Evolutionary conservation across 345 rosid genomes (phyloP), one percentile per base, ranked within the genome.

Genomic region (Citrus trifoliata): DNA sequence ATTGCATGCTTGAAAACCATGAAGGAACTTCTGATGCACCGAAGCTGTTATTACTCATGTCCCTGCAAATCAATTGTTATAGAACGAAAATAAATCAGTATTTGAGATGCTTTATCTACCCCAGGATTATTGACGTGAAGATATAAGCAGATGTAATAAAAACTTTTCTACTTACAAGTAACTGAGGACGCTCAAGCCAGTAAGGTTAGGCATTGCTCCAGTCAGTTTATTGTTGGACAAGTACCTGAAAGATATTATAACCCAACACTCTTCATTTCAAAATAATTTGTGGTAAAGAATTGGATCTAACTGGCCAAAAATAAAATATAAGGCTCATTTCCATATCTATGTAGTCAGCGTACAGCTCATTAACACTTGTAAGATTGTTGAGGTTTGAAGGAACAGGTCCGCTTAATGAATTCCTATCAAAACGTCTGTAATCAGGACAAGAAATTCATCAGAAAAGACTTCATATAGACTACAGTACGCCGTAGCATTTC

Each of bases 401-500:
- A 76, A 90, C 84, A 62, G 60, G 9, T 35, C 93, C 95, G 19
- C 19, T 82, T 9, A 96, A 70, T 53, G 9, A 75, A 78, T 96
- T 96, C 80, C 82, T 77, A 75, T 94, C 98, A 66, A 96, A 86
- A 66, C 99, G 97, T 56, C 99, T 95, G 86, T 33, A 85, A 68
- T 14, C 80, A 73, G 83, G 48, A 80, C 7, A 14, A 79, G 8
- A 69, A 30, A n/a, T 56, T 24, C 51, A 58, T 35, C 28, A 71
- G 80, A 42, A 71, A 24, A 30, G 10, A 42, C 27, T n/a, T 30
- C 33, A 8, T 25, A 22, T 60, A 25, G 42, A 56, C 6, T 64
- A 35, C 28, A 61, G 12, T 79, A 56, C 1, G 9, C 46, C 35
- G 1, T 22, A 38, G n/a, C 10, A 82, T 74, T 71, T 55, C 55